Evolutionary conservation across 495 filamentous ascomycete genomes (phyloP).

Genomic region (Penicillium odoratum): DNA sequence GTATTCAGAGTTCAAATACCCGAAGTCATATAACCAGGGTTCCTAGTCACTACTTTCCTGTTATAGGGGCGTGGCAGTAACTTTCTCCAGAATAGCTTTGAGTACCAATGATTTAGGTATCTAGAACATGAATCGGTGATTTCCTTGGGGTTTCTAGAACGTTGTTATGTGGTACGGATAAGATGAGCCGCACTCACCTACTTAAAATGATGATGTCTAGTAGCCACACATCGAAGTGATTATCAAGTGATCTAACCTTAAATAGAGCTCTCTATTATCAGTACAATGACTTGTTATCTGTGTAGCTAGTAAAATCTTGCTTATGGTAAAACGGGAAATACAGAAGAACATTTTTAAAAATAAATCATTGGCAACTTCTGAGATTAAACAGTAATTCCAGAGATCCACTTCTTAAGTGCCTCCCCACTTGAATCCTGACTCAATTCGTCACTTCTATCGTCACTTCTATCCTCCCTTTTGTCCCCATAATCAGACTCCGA

Average conservation of each 20-base stretch:
- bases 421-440: conserved; percentile 22
- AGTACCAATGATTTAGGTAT: background rate
- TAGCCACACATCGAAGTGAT: no score
- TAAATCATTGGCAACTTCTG: no score
- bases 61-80: background rate
- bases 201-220: no score
- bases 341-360: no score
- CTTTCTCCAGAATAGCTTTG: background rate
- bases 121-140: background rate
- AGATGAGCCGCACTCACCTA: background rate
- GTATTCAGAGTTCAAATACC: background rate
- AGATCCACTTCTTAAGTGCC: no score
- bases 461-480: conserved; percentile 4
- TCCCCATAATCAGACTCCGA: background rate
- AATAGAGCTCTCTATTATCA: no score
- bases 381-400: no score
- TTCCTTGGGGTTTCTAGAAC: background rate
- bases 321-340: no score
- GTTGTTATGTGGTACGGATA: background rate
- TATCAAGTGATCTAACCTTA: no score
- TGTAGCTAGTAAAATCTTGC: no score
- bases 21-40: background rate
- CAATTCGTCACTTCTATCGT: conserved; percentile 28
- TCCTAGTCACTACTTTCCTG: background rate
- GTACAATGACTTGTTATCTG: no score